Base-by-base conservation (phyloP, 208 protist species). In the Crithidia thermophila region DNA sequence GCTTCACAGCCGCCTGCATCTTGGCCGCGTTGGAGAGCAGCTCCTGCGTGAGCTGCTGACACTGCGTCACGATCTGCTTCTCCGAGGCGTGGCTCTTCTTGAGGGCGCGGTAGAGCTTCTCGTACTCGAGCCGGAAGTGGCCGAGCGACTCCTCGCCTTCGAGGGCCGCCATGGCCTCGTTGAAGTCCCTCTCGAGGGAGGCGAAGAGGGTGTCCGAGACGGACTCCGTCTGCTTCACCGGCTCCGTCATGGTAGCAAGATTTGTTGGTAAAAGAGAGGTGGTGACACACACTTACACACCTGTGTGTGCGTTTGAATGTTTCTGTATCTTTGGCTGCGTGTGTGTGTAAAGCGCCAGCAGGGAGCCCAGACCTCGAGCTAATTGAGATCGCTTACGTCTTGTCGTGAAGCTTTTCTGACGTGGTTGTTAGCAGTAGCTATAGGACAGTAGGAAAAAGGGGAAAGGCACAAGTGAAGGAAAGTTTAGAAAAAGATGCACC, bases 21-120 rank as follows among this genome's bases (percentile, higher is more conserved):
- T 99, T 99, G 7, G 97, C 87, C 8, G 98, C 93, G 53, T 99
- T 99, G 5, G 88, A 86, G 7, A 99, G 83, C 20, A 99, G 97
- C 75, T 99, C 95, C 36, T 95, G 81, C 58, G 97, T 99, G 27
- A 99, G 80, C 62, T 99, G 91, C 31, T 97, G 88, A 68, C 97
- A 98, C 57, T 97, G 91, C 49, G 90, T 68, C n/a, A 99, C 95
- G 23, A 99, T 79, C 27, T 88, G 67, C 84, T 99, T 98, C 75
- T 99, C 98, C 55, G 90, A 98, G 64, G 98, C 93, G 70, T 99
- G 98, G 42, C 94, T 98, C 64, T 98, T 98, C 63, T 96, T 91
- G 10, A 99, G 83, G 0, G 97, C 97, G 30, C 87, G 72, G 67
- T 99, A 97, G 11, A 99, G 74, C 66, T 99, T 99, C 39, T 99